These are phyloP conservation scores for Penicillium crystallinum DNA, from an alignment of 495 filamentous ascomycete genomes.

Conservation along the genomic window DNA sequence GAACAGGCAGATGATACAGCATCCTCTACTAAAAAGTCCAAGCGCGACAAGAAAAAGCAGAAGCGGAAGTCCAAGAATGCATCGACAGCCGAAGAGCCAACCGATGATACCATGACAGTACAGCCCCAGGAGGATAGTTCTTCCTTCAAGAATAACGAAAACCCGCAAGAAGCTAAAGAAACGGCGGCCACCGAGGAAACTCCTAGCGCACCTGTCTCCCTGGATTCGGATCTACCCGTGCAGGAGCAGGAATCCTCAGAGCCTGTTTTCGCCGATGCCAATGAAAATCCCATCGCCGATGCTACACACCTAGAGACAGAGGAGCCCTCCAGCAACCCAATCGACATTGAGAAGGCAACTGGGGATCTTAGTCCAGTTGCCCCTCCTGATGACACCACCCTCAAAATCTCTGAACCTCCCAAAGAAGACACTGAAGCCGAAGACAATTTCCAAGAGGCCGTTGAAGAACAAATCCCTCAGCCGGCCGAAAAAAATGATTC, in stretches of 20 bases:
- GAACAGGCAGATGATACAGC: constrained; percentile 12
- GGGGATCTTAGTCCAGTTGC: background rate
- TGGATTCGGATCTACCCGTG: background rate
- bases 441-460: constrained; percentile 22
- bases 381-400: background rate
- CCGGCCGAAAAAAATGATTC: background rate
- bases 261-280: background rate
- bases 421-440: constrained; percentile 17
- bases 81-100: constrained; percentile 5
- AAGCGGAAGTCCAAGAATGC: constrained; percentile 31
- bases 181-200: background rate
- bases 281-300: background rate
- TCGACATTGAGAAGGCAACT: background rate
- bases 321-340: background rate
- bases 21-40: constrained; percentile 30
- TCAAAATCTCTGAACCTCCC: background rate
- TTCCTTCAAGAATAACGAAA: background rate
- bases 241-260: background rate
- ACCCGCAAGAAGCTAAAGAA: background rate
- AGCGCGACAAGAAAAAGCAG: constrained; percentile 33
- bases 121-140: background rate
- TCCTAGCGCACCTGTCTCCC: background rate
- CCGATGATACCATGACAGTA: background rate
- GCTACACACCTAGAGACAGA: background rate
- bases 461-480: constrained; percentile 13